Conservation (phyloP, 768 basidiomycete genomes). For the Boletus reticuloceps region DNA sequence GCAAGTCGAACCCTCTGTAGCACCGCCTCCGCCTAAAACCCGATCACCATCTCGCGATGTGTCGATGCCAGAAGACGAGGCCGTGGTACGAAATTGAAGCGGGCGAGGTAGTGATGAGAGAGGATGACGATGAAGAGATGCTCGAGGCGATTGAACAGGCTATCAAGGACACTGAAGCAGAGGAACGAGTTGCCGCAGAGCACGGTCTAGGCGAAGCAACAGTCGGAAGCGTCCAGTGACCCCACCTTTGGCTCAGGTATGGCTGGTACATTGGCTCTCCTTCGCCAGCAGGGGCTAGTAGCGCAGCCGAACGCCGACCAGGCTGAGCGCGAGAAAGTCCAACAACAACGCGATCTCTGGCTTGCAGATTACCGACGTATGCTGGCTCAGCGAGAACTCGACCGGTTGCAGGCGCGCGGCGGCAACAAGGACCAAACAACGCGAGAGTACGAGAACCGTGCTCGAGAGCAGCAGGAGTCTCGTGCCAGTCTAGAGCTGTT, state of each 20-base stretch:
- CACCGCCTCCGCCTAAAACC: slow-evolving; percentile 28
- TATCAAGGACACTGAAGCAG: slow-evolving; percentile 60
- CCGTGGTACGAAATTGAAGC: slow-evolving; percentile 76
- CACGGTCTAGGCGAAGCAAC: slow-evolving; percentile 31
- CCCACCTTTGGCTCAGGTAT: slow-evolving; percentile 81
- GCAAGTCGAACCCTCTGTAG: slow-evolving; percentile 35
- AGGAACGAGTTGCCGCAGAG: slow-evolving; percentile 41
- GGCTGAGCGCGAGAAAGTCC: slow-evolving; percentile 73
- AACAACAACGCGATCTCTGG: slow-evolving; percentile 87
- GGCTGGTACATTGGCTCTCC: slow-evolving; percentile 83
- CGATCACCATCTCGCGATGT: slow-evolving; percentile 50
- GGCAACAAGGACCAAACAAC: slow-evolving; percentile 88
- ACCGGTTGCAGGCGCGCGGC: slow-evolving; percentile 73
- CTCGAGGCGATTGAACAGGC: slow-evolving; percentile 74
- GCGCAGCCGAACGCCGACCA: slow-evolving; percentile 62
- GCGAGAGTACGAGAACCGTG: slow-evolving; percentile 90
- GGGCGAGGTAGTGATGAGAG: slow-evolving; percentile 75
- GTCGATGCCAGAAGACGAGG: slow-evolving; percentile 61
- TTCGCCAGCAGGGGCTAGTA: slow-evolving; percentile 90
- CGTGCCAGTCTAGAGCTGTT: slow-evolving; percentile 77
- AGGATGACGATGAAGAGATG: slow-evolving; percentile 78
- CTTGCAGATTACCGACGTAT: slow-evolving; percentile 78
- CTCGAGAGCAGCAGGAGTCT: slow-evolving; percentile 89
- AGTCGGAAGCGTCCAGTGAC: slow-evolving; percentile 68
- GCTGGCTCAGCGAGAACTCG: slow-evolving; percentile 76